Evolutionary conservation across 148 eudicot species (phyloP).

Genomic region (Vaccinium myrtillus): DNA sequence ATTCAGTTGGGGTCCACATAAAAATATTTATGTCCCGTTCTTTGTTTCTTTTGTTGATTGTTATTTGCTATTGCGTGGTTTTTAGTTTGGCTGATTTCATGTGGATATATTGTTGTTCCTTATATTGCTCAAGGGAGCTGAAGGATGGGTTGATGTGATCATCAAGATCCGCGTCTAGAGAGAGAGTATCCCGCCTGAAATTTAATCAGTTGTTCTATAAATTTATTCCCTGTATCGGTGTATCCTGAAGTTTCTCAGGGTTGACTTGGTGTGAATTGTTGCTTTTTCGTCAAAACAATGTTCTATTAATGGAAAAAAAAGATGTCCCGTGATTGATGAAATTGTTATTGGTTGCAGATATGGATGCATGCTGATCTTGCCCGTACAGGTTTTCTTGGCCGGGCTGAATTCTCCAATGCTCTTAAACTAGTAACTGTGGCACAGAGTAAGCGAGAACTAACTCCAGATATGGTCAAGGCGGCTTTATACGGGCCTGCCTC

Average conservation of each 20-base stretch:
- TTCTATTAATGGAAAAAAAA: not conserved
- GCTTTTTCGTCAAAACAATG: not conserved
- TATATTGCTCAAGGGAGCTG: not conserved
- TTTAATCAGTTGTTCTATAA: no score
- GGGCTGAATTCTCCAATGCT: slow-evolving; percentile 86
- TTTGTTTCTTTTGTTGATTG: not conserved
- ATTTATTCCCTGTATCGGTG: not conserved
- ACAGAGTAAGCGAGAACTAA: slow-evolving; percentile 92
- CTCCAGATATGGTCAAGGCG: slow-evolving; percentile 95
- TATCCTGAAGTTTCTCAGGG: not conserved
- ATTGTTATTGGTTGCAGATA: slow-evolving; percentile 54
- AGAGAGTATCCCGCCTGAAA: not conserved
- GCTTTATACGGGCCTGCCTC: slow-evolving; percentile 95
- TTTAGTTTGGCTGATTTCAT: no score
- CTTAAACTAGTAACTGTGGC: slow-evolving; percentile 96
- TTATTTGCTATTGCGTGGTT: not conserved
- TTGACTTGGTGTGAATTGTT: not conserved
- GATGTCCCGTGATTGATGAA: not conserved
- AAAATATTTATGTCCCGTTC: no score
- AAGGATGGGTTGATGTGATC: not conserved
- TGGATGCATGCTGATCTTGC: slow-evolving; percentile 89
- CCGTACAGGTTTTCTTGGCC: slow-evolving; percentile 76
- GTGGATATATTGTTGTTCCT: not conserved
- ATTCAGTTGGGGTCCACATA: no score
- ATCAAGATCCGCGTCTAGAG: not conserved